A percentile compares a stretch with the other conserved stretches of the same genome.
Evolutionary conservation across 257 asterid species (phyloP).

Genomic region (Nicotiana obtusifolia): DNA sequence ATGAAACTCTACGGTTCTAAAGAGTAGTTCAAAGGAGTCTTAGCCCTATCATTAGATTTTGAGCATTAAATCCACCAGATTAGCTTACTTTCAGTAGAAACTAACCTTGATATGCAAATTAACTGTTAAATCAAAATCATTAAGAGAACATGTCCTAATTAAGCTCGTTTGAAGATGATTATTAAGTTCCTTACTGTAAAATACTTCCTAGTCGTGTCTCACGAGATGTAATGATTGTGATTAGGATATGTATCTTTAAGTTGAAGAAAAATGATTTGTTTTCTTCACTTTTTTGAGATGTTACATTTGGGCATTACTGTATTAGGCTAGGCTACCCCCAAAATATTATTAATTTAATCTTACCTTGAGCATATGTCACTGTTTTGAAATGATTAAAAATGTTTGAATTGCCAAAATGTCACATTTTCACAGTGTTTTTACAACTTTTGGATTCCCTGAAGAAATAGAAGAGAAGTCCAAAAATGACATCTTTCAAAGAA

Average conservation of each 20-base stretch:
- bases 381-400: slow-evolving; percentile 20
- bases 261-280: slow-evolving; percentile 51
- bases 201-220: slow-evolving; percentile 16
- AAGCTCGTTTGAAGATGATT: background rate
- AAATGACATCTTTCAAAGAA: slow-evolving; percentile 25
- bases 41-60: background rate
- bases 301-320: slow-evolving; percentile 19
- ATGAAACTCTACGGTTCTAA: background rate
- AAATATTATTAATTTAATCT: slow-evolving; percentile 13
- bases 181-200: background rate
- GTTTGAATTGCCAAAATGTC: slow-evolving; percentile 23
- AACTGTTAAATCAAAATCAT: background rate
- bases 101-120: slow-evolving; percentile 9
- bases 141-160: slow-evolving; percentile 9
- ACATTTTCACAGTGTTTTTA: slow-evolving; percentile 9
- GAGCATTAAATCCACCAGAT: background rate
- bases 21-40: background rate
- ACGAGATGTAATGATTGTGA: slow-evolving; percentile 31
- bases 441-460: slow-evolving; percentile 32
- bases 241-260: slow-evolving; percentile 34
- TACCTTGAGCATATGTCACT: slow-evolving; percentile 25
- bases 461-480: slow-evolving; percentile 22
- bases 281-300: slow-evolving; percentile 22
- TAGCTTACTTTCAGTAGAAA: background rate
- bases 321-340: background rate